Evolutionary conservation across 768 basidiomycete species (phyloP), one percentile per base, ranked within the genome.

Genomic region (Leccinum rimulosum): DNA sequence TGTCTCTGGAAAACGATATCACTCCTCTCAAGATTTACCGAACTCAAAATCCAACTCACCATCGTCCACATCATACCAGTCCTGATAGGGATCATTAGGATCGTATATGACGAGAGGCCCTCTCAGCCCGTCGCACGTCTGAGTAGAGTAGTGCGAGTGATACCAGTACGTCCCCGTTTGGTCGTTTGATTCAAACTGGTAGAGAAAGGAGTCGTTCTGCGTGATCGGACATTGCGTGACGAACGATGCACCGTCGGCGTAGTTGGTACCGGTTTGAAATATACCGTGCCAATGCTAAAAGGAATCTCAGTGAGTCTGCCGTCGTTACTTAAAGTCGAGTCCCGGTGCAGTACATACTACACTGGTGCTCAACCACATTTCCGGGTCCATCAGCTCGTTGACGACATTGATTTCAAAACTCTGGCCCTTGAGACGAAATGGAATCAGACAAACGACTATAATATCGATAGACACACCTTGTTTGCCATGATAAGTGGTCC

Each of bases 271-370:
- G 3, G 73, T 68, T 60, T 84, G 83, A 59, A 75, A 74, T 40
- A 84, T 58, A 11, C 83, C 82, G 60, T 84, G 83, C 82, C 82
- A 84, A 62, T 84, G 82, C 83, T 84, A 30, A 33, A 50, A 54
- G 19, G 27, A 2, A 11, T 22, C 25, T 65, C 10, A 56, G 27
- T 40, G 17, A 40, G 0, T 33, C 33, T 40, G 17, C 17, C 40
- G 17, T n/a, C 8, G 40, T 38, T 38, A 4, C 10, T 38, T 38
- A 3, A 10, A 40, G n/a, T 17, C 9, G 9, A 40, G 17, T 7
- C 9, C 17, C 17, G 9, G 17, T 40, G 17, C 5, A n/a, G 33
- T 27, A 61, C 68, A 28, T 56, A 70, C 68, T 53, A 86, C 80
- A 50, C 78, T 81, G 4, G 84, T 85, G 10, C 72, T 75, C 55